Percentiles rank a stretch among this genome's conserved stretches.
These are phyloP conservation scores for Chenopodium album DNA, from an alignment of 148 eudicot genomes.

Conservation along the genomic window DNA sequence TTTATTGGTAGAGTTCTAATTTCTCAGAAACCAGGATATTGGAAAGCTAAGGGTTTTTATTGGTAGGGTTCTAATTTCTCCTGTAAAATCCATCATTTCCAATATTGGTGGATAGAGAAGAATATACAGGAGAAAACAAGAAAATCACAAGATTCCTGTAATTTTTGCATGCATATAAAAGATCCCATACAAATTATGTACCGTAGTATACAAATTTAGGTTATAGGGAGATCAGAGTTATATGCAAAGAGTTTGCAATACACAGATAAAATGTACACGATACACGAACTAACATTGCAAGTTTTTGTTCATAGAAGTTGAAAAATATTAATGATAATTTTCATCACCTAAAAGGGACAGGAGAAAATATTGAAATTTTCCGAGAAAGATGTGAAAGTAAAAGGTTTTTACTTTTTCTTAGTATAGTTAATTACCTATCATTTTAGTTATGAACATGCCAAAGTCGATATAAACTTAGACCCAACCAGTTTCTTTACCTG, in stretches of 20 bases:
- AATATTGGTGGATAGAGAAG: slow-evolving; percentile 12
- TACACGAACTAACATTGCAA: not conserved
- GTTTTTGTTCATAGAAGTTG: not conserved
- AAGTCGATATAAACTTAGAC: too few relatives aligned
- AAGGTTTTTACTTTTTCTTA: too few relatives aligned
- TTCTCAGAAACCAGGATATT: not conserved
- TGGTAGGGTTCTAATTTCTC: slow-evolving; percentile 17
- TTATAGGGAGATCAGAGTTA: not conserved
- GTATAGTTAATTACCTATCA: too few relatives aligned
- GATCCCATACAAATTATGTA: slow-evolving; percentile 17
- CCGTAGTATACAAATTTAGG: not conserved
- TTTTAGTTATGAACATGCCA: too few relatives aligned
- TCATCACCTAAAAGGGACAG: not conserved
- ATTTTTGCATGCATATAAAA: not conserved
- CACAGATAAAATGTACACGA: not conserved
- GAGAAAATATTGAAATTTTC: too few relatives aligned
- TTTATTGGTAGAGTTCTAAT: slow-evolving; percentile 13
- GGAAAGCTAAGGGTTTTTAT: not conserved
- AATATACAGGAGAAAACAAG: not conserved
- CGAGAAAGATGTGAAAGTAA: too few relatives aligned
- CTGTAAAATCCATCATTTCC: slow-evolving; percentile 8
- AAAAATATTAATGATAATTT: not conserved
- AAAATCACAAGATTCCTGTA: not conserved
- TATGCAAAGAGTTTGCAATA: not conserved
- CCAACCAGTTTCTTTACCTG: too few relatives aligned